Evolutionary conservation across 129 eudicot species (phyloP).

Genomic region (Apium graveolens): DNA sequence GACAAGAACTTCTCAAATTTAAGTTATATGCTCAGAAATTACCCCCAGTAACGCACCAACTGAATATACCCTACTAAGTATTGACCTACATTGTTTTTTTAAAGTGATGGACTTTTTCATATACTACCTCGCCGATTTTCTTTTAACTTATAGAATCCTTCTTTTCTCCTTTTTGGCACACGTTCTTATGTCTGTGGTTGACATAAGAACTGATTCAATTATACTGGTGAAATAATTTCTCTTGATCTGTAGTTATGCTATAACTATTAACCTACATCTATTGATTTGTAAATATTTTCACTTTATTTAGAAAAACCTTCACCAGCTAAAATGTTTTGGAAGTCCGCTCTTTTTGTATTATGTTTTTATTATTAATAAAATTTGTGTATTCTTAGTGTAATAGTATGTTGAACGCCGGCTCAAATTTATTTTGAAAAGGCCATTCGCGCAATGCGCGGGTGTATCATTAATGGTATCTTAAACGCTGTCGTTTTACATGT

Average conservation of each 20-base stretch:
- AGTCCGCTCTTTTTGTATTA: background rate
- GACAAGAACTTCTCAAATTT: background rate
- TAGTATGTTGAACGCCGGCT: background rate
- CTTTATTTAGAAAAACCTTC: background rate
- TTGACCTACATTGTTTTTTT: background rate
- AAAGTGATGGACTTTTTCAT: background rate
- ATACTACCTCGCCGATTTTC: background rate
- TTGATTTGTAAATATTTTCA: background rate
- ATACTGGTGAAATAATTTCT: background rate
- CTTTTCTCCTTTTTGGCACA: background rate
- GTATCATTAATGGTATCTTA: background rate
- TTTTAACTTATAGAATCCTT: background rate
- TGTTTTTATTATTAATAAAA: background rate
- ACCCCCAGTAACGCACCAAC: background rate
- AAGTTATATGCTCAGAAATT: background rate
- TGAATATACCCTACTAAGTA: background rate
- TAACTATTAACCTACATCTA: background rate
- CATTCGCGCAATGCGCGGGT: background rate
- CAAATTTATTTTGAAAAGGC: background rate
- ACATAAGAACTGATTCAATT: background rate
- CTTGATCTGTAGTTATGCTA: background rate
- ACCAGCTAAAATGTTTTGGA: background rate
- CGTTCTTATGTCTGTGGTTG: background rate
- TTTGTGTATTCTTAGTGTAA: background rate
- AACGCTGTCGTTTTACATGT: background rate